Percentiles rank a stretch among this genome's conserved stretches.
These are phyloP conservation scores for Fusarium sp. DNA, from an alignment of 2,329 filamentous ascomycete genomes.

Conservation along the genomic window DNA sequence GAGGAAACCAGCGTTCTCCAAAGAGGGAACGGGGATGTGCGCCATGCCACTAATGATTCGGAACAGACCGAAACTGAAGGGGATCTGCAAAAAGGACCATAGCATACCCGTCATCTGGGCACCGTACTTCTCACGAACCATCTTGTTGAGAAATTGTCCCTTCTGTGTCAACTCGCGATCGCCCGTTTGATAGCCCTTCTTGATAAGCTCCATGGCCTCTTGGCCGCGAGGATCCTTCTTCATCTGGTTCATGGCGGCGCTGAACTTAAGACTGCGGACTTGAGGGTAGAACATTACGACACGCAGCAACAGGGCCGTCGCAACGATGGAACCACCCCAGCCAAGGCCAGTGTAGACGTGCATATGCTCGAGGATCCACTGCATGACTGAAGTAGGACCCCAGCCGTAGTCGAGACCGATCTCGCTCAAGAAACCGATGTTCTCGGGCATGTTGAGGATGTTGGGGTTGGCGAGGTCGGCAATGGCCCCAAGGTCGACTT, in stretches of 20 bases:
- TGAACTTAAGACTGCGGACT: conserved; percentile 54
- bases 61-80: conserved; percentile 87
- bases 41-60: conserved; percentile 82
- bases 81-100: conserved; percentile 64
- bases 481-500: conserved; percentile 55
- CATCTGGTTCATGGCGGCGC: conserved; percentile 73
- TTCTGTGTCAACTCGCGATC: conserved; percentile 62
- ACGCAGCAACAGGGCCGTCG: conserved; percentile 77
- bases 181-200: conserved; percentile 56
- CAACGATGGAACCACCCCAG: conserved; percentile 85
- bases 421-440: conserved; percentile 85
- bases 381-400: conserved; percentile 80
- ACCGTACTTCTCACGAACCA: conserved; percentile 57
- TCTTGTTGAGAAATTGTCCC: conserved; percentile 54
- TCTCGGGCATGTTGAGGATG: conserved; percentile 76
- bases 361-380: conserved; percentile 85
- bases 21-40: conserved; percentile 82
- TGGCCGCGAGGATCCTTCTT: conserved; percentile 68
- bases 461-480: conserved; percentile 58
- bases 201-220: conserved; percentile 65
- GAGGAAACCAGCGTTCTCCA: conserved; percentile 78
- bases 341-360: conserved; percentile 83
- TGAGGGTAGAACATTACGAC: conserved; percentile 75
- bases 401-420: conserved; percentile 91
- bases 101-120: conserved; percentile 54